Evolutionary conservation across 768 basidiomycete genomes (phyloP).

Genomic region (Leccinum variicolor): DNA sequence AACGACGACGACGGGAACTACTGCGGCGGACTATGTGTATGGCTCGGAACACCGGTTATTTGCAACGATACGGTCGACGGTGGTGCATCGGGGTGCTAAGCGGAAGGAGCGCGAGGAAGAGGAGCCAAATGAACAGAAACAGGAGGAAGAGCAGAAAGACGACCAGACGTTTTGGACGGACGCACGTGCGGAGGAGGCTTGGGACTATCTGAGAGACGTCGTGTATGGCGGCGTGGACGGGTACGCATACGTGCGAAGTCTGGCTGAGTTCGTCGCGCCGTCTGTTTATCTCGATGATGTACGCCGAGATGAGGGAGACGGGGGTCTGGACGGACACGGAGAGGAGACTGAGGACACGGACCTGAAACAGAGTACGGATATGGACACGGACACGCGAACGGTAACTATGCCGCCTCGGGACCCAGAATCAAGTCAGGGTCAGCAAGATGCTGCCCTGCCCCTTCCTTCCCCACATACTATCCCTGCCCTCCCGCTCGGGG

Average conservation of each 20-base stretch:
- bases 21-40: conserved; percentile 7
- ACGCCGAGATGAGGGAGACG: neutral
- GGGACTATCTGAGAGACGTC: conserved; percentile 66
- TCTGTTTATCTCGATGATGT: conserved; percentile 13
- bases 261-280: conserved; percentile 64
- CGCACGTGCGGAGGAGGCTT: conserved; percentile 49
- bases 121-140: neutral
- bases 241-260: conserved; percentile 68
- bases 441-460: neutral
- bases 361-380: neutral
- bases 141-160: conserved; percentile 4
- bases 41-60: conserved; percentile 19
- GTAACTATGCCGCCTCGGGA: neutral
- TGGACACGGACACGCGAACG: neutral
- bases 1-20: neutral
- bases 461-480: neutral
- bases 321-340: neutral
- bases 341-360: neutral
- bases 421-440: neutral
- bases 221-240: conserved; percentile 81
- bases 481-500: conserved; percentile 22
- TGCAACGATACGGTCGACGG: conserved; percentile 39
- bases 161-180: conserved; percentile 45
- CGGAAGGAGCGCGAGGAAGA: conserved; percentile 16
- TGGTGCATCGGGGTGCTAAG: conserved; percentile 23